Conservation (phyloP, 2,329 filamentous ascomycete species). For the Raffaelea deltoideospora region DNA sequence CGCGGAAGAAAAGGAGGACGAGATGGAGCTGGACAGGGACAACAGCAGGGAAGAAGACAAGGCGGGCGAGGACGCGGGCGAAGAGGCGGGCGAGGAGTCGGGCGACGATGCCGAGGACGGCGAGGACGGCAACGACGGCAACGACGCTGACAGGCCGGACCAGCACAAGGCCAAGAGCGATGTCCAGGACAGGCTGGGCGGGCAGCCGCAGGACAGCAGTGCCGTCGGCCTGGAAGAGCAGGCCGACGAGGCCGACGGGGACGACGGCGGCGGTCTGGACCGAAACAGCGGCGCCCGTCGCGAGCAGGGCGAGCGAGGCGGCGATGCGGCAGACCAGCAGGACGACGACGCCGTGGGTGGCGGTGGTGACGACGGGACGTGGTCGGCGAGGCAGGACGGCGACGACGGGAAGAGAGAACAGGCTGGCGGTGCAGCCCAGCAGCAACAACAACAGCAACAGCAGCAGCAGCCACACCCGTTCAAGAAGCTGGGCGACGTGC, state of each 20-base stretch:
- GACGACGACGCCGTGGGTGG: conserved; percentile 38
- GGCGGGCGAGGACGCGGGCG: conserved; percentile 38
- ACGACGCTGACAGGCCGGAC: conserved; percentile 28
- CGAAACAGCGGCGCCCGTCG: conserved; percentile 46
- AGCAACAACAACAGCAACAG: conserved; percentile 9
- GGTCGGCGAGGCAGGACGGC: conserved; percentile 28
- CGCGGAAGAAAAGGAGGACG: conserved; percentile 31
- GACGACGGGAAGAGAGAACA: no score
- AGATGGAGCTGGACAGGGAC: conserved; percentile 76
- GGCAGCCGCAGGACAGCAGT: conserved; percentile 48
- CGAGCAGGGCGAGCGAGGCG: conserved; percentile 51
- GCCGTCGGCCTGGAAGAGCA: conserved; percentile 10
- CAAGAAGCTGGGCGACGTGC: conserved; percentile 83
- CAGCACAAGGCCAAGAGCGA: conserved; percentile 51
- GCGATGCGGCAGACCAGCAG: conserved; percentile 49
- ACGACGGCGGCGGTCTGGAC: conserved; percentile 6
- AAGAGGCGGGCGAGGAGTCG: conserved; percentile 64
- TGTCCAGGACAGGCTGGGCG: conserved; percentile 47
- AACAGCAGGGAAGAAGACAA: conserved; percentile 43
- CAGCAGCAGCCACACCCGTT: conserved; percentile 49
- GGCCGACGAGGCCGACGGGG: conserved; percentile 1
- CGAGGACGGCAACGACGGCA: conserved; percentile 26
- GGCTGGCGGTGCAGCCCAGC: conserved; percentile 27
- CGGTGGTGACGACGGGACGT: conserved; percentile 41
- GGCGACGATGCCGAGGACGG: conserved; percentile 66